Evolutionary conservation across 306 rosid species (phyloP), one percentile per base, ranked within the genome.

Genomic region (Senna siamea): DNA sequence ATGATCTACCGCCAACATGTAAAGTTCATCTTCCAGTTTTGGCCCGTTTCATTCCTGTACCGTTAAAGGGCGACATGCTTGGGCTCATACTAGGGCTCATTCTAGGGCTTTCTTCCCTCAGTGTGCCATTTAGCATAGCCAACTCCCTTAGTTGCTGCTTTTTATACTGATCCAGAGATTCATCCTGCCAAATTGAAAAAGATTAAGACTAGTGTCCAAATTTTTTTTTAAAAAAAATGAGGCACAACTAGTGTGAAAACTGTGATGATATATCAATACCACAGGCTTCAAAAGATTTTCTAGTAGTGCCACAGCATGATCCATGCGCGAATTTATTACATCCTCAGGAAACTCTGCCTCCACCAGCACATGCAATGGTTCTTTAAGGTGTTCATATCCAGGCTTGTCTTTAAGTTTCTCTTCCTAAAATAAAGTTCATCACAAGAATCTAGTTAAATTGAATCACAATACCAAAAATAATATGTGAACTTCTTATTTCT

Each of bases 291-390:
- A 73, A 67, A 92, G 96, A 81, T 82, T 89, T 62, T 92, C 97
- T 37, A 92, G 84, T 58, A 92, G 80, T 19, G 87, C 83, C 63
- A 92, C 84, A 5, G 96, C 97, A 80, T 87, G 89, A 74, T 92
- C 97, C 89, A 92, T 70, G 30, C 96, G 93, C 0, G 88, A 32
- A 77, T 92, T 87, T 64, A 89, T 87, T 61, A 82, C 75, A 83
- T 89, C 95, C 76, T 92, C 96, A 0, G 97, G 91, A 75, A 89
- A 89, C 81, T 92, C 96, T 66, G 95, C 97, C 88, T 92, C 97
- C 80, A 92, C 85, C 87, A 89, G 74, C 58, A 91, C 79, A 37
- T 91, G 95, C 81, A 91, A 66, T 53, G 95, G 95, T 82, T 91
- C 95, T 18, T 91, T 86, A 58, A 91, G 95, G 75, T 89, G 97